A percentile compares a stretch with the other conserved stretches of the same genome.
Evolutionary conservation across 2,329 filamentous ascomycete genomes (phyloP).

Genomic region (Scedosporium boydii): DNA sequence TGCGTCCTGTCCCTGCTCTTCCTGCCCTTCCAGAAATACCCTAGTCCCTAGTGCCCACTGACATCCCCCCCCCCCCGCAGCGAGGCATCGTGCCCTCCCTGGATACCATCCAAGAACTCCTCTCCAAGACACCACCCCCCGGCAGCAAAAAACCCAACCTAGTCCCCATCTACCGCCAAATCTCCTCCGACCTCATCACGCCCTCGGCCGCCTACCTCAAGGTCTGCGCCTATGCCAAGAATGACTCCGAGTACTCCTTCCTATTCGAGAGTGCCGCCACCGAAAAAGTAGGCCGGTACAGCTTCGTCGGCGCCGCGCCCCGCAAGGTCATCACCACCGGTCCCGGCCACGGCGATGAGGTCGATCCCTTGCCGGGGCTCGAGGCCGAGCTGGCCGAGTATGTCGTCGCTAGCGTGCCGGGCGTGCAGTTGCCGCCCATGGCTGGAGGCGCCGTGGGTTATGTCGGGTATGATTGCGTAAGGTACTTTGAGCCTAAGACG

Average conservation of each 20-base stretch:
- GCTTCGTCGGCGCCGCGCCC: slow-evolving; percentile 78
- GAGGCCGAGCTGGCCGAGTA: slow-evolving; percentile 71
- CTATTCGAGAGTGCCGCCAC: slow-evolving; percentile 93
- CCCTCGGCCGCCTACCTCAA: slow-evolving; percentile 95
- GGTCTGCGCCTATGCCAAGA: slow-evolving; percentile 60
- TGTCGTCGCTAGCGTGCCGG: slow-evolving; percentile 75
- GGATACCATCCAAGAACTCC: slow-evolving; percentile 33
- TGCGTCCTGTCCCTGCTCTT: background rate
- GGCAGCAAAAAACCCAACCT: slow-evolving; percentile 48
- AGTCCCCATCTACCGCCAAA: slow-evolving; percentile 72
- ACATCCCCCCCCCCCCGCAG: slow-evolving; percentile 16
- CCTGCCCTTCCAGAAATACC: background rate
- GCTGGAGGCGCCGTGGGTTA: slow-evolving; percentile 93
- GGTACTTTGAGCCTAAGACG: slow-evolving; percentile 98
- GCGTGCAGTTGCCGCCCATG: slow-evolving; percentile 72
- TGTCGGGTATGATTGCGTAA: slow-evolving; percentile 93
- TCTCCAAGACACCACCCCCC: slow-evolving; percentile 20
- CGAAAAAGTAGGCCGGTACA: slow-evolving; percentile 88
- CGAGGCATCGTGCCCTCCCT: slow-evolving; percentile 34
- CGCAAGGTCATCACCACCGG: slow-evolving; percentile 81
- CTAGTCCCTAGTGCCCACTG: slow-evolving; percentile 1
- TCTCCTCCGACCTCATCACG: slow-evolving; percentile 86
- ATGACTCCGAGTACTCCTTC: slow-evolving; percentile 68
- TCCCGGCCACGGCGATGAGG: slow-evolving; percentile 72
- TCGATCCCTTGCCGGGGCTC: slow-evolving; percentile 75